phyloP scores from a whole-genome alignment of 1,139 yeast species.

The Tardiomyces depauwii region DNA sequence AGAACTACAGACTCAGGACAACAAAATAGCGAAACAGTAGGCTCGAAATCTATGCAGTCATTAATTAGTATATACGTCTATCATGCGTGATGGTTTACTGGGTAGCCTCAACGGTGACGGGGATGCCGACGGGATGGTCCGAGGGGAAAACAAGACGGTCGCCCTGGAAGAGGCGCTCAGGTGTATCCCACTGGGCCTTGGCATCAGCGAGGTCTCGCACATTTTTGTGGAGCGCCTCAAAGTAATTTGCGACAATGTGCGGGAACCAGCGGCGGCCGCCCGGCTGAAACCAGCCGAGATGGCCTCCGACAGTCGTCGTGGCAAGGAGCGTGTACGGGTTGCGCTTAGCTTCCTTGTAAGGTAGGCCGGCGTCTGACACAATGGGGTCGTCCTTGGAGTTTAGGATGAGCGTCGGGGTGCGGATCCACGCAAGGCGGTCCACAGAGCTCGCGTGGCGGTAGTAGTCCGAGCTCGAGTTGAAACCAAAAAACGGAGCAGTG shows the following conservation, averaged over 20 bases:
- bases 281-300: slow-evolving; percentile 59
- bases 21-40: neutral
- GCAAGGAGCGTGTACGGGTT: slow-evolving; percentile 64
- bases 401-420: slow-evolving; percentile 58
- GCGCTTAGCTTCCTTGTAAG: slow-evolving; percentile 42
- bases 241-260: slow-evolving; percentile 49
- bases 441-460: slow-evolving; percentile 61
- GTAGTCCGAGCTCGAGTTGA: slow-evolving; percentile 57
- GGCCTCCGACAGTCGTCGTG: slow-evolving; percentile 79
- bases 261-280: slow-evolving; percentile 66
- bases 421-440: slow-evolving; percentile 40
- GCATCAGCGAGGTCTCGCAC: slow-evolving; percentile 16
- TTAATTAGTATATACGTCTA: neutral
- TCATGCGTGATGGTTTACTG: neutral
- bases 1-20: too few relatives aligned
- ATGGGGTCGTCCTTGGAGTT: slow-evolving; percentile 81
- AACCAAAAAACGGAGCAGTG: slow-evolving; percentile 71
- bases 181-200: neutral
- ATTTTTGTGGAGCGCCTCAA: slow-evolving; percentile 38
- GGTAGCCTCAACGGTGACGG: neutral
- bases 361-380: slow-evolving; percentile 53
- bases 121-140: neutral
- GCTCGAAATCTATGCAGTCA: neutral
- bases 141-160: neutral
- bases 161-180: neutral